Base-by-base conservation (phyloP, 257 asterid genomes). In the Solanum neorickii region DNA sequence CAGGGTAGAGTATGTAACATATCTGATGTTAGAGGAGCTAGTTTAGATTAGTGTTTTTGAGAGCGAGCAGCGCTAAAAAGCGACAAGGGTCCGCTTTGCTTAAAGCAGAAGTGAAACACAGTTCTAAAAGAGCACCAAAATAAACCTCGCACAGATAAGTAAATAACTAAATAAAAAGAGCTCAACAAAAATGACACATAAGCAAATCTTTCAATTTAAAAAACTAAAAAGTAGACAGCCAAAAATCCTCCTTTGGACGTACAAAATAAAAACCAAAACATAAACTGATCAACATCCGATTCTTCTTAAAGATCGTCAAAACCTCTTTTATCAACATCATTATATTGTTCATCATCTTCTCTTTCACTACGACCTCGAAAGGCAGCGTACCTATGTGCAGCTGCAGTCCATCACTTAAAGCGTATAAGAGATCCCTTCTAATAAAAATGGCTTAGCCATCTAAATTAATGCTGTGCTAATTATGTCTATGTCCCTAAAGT, bases 1-100 rank as follows among this genome's bases (percentile, higher is more conserved):
- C 98, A 75, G 98, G 98, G 93, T 95, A 94, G 86, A 95, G 96
- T 84, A 93, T 59, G 89, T 92, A 94, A 87, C 98, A 94, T 37
- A 94, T 95, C 98, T 95, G 92, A 80, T 83, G 86, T 85, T 86
- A 91, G 84, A 88, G 86, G 87, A 80, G 72, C 25, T n/a, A n/a
- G 70, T 47, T 80, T 80, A 80, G 68, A 59, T 39, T 37, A 23
- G 35, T 76, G 35, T 12, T 41, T 23, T n/a, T n/a, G 23, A 42
- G 33, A n/a, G 59, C 13, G 13, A n/a, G 35, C 42, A 76, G 60
- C 83, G 23, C 83, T 41, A 76, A 41, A 41, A 76, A n/a, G 60
- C 3, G 29, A 73, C 18, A 73, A 73, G 10, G 82, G 16, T 29
- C 18, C 49, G 1, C 82, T 20, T 73, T 25, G 5, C 49, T 73